Evolutionary conservation across 306 rosid genomes (phyloP).

Genomic region (Pterocarpus santalinus): DNA sequence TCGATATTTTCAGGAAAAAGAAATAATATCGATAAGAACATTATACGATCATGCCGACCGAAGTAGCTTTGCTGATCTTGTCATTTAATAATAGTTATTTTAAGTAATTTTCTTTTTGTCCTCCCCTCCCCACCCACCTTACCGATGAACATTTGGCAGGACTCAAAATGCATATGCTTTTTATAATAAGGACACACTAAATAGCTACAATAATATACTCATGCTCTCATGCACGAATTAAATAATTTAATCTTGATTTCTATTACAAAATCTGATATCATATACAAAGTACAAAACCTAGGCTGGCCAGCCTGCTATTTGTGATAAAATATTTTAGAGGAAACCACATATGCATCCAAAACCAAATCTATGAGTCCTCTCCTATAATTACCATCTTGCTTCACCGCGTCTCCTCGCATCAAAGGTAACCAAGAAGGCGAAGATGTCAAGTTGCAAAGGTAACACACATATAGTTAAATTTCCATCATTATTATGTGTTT

Average conservation of each 20-base stretch:
- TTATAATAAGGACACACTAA: not conserved
- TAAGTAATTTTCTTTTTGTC: too few relatives aligned
- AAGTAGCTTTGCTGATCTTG: not conserved
- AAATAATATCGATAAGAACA: not conserved
- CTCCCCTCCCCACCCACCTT: too few relatives aligned
- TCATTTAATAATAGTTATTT: too few relatives aligned
- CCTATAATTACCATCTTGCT: slow-evolving; percentile 21
- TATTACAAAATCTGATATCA: too few relatives aligned
- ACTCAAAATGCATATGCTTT: slow-evolving; percentile 13
- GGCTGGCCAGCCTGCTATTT: slow-evolving; percentile 5
- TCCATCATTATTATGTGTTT: not conserved
- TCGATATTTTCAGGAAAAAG: not conserved
- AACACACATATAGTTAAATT: too few relatives aligned
- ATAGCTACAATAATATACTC: not conserved
- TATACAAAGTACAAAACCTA: not conserved
- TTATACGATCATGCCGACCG: not conserved
- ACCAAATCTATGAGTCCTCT: not conserved
- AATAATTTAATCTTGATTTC: not conserved
- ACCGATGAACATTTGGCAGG: not conserved
- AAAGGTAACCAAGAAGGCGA: slow-evolving; percentile 20
- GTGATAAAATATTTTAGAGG: not conserved
- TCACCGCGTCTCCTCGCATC: slow-evolving; percentile 1
- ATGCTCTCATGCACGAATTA: not conserved
- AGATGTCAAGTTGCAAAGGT: slow-evolving; percentile 49
- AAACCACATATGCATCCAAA: not conserved